Evolutionary conservation across 2,329 filamentous ascomycete species (phyloP), one percentile per base, ranked within the genome.

Genomic region (Cercospora sesami): DNA sequence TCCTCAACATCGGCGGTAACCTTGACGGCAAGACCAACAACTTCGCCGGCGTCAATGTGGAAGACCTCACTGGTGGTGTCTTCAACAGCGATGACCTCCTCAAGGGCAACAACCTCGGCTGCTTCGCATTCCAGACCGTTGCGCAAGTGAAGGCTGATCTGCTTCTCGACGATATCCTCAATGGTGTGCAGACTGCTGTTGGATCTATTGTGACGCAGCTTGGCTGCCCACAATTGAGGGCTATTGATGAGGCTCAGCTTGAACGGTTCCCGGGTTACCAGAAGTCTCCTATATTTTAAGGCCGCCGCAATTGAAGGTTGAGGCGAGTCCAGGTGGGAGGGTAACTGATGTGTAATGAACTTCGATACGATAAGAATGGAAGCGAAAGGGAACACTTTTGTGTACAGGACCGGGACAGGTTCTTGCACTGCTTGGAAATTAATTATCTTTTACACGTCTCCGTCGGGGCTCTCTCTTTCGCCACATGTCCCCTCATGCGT

Each of bases 1-100:
- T 80, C 68, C 64, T 74, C 48, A 65, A 70, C 66, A 69, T 80
- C 31, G 79, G 79, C 31, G 79, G 80, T 74, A 75, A 80, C 73
- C 65, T 72, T 14, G 77, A 77, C 14, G 78, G 79, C 55, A 76
- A 74, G 23, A 69, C 71, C 10, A 77, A 80, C 71, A 76, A 75
- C 45, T 80, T 80, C 69, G 73, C 74, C 28, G 78, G 78, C 5
- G 65, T 81, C 30, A 72, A 81, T 63, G 69, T 80, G 4, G 66
- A 55, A 9, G 72, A 80, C 57, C 65, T 83, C 10, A 80, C 79
- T 16, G 76, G 76, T 10, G 81, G 81, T 26, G 74, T 85, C 0
- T 80, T 82, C 69, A 85, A 83, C 70, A 53, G 63, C 18, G 66
- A 64, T 12, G 70, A 69, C 33, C 66, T 75, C 1, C 63, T 73